Percentiles rank a stretch among this genome's conserved stretches.
phyloP scores from a whole-genome alignment of 73 alveolate species.

The Paramecium bursaria region DNA sequence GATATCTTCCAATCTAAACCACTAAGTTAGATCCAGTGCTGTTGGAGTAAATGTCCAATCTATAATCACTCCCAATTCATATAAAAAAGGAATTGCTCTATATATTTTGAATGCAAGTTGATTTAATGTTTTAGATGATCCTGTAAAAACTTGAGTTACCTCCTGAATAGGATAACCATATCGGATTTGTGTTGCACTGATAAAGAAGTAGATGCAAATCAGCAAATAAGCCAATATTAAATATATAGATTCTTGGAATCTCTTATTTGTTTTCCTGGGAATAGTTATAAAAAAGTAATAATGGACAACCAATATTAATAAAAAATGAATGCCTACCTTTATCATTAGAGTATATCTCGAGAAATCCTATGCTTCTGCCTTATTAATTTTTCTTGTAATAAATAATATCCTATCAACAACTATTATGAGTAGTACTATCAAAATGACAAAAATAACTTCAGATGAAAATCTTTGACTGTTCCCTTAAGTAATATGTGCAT shows the following conservation, averaged over 20 bases:
- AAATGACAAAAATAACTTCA: constrained; percentile 60
- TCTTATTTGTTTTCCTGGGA: constrained; percentile 53
- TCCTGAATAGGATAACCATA: constrained; percentile 85
- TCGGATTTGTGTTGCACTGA: constrained; percentile 83
- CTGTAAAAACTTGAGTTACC: constrained; percentile 65
- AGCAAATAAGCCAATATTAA: constrained; percentile 80
- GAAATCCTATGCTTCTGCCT: constrained; percentile 48
- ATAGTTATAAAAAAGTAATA: constrained; percentile 57
- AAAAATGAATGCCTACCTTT: constrained; percentile 22
- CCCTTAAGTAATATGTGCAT: constrained; percentile 67
- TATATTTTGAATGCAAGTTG: constrained; percentile 81
- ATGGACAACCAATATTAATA: constrained; percentile 44
- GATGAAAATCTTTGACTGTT: constrained; percentile 72
- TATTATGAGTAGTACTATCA: constrained; percentile 69
- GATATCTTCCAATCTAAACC: constrained; percentile 93
- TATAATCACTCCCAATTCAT: constrained; percentile 89
- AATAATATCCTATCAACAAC: constrained; percentile 74
- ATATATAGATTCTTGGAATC: constrained; percentile 67
- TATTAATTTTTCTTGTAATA: constrained; percentile 62
- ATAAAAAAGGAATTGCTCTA: constrained; percentile 91
- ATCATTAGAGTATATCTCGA: constrained; percentile 48
- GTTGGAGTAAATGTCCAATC: constrained; percentile 98
- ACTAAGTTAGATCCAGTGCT: constrained; percentile 89
- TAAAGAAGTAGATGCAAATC: constrained; percentile 76
- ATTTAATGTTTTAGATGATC: constrained; percentile 66